phyloP scores from a whole-genome alignment of 768 basidiomycete genomes.

The Boletus sensibilis region DNA sequence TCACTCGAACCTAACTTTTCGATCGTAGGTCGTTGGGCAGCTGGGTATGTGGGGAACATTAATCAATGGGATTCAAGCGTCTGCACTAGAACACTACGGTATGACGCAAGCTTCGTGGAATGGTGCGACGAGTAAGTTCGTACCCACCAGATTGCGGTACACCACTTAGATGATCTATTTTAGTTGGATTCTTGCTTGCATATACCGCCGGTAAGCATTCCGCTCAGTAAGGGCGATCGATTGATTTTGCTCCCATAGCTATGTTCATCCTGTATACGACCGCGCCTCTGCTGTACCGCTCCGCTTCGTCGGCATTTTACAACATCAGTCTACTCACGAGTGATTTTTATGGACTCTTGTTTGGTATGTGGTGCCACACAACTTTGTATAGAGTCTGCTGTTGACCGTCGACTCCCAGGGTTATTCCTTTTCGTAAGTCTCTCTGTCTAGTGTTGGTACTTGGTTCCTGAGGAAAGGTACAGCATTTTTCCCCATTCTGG shows the following conservation, averaged over 20 bases:
- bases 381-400: neutral
- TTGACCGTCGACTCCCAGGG: conserved; percentile 28
- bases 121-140: conserved; percentile 59
- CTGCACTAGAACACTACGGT: conserved; percentile 64
- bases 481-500: conserved; percentile 87
- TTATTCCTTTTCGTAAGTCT: conserved; percentile 52
- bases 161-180: neutral
- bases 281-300: conserved; percentile 81
- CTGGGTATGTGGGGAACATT: conserved; percentile 83
- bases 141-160: conserved; percentile 20
- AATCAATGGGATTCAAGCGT: conserved; percentile 76
- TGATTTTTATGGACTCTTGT: conserved; percentile 84
- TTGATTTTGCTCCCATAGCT: conserved; percentile 39
- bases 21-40: conserved; percentile 69
- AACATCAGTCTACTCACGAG: conserved; percentile 84
- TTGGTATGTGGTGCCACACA: conserved; percentile 40
- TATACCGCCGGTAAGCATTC: conserved; percentile 43
- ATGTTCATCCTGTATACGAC: conserved; percentile 86
- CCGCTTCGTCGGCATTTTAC: conserved; percentile 83
- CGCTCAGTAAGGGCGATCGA: neutral
- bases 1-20: neutral
- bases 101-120: conserved; percentile 74
- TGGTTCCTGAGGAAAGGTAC: conserved; percentile 8
- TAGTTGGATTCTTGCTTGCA: conserved; percentile 52
- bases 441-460: neutral